Base-by-base conservation (phyloP, 2,329 filamentous ascomycete genomes). In the Blastomyces gilchristii region DNA sequence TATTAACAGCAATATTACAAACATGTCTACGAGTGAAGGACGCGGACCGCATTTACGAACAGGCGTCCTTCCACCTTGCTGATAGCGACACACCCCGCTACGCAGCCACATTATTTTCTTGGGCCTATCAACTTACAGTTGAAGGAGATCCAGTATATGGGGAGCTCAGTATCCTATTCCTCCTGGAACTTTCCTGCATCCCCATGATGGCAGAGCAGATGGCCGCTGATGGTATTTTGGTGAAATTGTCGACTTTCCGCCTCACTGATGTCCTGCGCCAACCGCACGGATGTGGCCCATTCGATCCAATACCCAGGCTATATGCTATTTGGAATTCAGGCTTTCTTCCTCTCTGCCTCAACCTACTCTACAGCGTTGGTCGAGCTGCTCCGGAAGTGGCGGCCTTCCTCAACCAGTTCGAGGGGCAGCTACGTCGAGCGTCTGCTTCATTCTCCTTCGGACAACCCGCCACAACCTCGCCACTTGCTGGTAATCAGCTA, bases 301-400 rank as follows among this genome's bases (percentile, higher is more conserved):
- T 95, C 66, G 88, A 94, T 54, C 83, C 89, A 6, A 84, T 84
- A 16, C 80, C 85, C 3, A 86, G 93, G 34, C 86, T 96, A 71
- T 96, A 96, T 77, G 83, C 84, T 61, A 92, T 97, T 70, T 99
- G 94, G 94, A 85, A 86, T 25, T 88, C 90, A 68, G 94, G 91
- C 1, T 83, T 97, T 63, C 80, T 99, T 3, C 94, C 94, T 0
- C 79, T 99, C 22, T 87, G 93, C 65, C 82, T 99, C 54, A 97
- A 97, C 73, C 81, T 99, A 37, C 83, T 99, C 25, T 85, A 88
- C 64, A 86, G 89, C 12, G 85, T 99, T 22, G 91, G 91, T 12
- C 83, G 86, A 0, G 88, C 90, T 1, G 92, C 91, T 0, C 85
- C 87, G 0, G 94, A 99, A 74, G 85, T 97, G 6, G 85, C 89